A percentile compares a stretch with the other conserved stretches of the same genome.
phyloP scores from a whole-genome alignment of 495 filamentous ascomycete species.

The Cladorrhinum samala region DNA sequence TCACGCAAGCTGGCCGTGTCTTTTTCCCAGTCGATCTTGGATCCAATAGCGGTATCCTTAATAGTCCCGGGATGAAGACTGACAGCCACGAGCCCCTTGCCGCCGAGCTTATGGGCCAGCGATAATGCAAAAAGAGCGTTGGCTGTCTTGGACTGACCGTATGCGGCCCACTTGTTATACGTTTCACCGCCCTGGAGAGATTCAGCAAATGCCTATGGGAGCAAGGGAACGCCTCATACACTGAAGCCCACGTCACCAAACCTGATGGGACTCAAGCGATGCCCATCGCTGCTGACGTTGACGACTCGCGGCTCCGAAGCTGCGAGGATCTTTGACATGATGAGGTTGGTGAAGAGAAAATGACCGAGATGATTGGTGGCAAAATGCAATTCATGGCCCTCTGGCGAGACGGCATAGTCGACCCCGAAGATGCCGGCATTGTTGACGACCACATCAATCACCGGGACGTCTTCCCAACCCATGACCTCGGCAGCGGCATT shows the following conservation, averaged over 20 bases:
- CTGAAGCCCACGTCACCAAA: slow-evolving; percentile 44
- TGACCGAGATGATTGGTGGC: slow-evolving; percentile 67
- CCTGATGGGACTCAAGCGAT: slow-evolving; percentile 40
- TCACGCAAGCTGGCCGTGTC: slow-evolving; percentile 18
- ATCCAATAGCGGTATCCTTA: slow-evolving; percentile 19
- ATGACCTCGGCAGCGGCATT: slow-evolving; percentile 30
- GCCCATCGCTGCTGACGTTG: slow-evolving; percentile 37
- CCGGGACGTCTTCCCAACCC: slow-evolving; percentile 28
- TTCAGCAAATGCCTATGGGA: neutral
- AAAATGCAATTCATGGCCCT: slow-evolving; percentile 64
- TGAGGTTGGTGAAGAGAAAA: slow-evolving; percentile 58
- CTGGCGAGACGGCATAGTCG: slow-evolving; percentile 40
- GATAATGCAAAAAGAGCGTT: slow-evolving; percentile 46
- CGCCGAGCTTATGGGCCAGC: slow-evolving; percentile 36
- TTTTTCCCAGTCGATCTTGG: slow-evolving; percentile 24
- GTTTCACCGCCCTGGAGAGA: slow-evolving; percentile 33
- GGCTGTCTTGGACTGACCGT: slow-evolving; percentile 48
- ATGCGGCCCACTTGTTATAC: slow-evolving; percentile 44
- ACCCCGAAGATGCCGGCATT: slow-evolving; percentile 66
- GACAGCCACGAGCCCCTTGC: slow-evolving; percentile 25
- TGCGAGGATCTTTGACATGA: slow-evolving; percentile 43
- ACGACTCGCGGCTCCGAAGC: slow-evolving; percentile 28
- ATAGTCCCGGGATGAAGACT: slow-evolving; percentile 44
- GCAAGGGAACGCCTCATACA: slow-evolving; percentile 18
- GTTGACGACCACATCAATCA: slow-evolving; percentile 58